phyloP scores from a whole-genome alignment of 352 stramenopile genomes.

The Phytophthora tubulina region DNA sequence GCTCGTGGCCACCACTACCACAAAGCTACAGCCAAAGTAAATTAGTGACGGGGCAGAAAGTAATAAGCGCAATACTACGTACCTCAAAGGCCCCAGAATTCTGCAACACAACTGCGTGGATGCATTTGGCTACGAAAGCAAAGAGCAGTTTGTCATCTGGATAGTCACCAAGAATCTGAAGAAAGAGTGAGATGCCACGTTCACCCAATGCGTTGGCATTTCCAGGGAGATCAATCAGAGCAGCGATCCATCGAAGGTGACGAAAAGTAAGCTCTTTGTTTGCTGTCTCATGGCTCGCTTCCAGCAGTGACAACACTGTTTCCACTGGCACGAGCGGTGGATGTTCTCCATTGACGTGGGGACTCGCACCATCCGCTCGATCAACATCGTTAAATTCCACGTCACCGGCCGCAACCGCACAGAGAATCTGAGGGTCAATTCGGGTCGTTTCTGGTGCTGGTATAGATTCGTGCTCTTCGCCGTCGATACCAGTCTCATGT shows the following conservation, averaged over 20 bases:
- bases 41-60: not conserved
- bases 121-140: conserved; percentile 57
- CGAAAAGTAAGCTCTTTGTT: conserved; percentile 49
- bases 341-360: conserved; percentile 20
- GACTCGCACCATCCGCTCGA: not conserved
- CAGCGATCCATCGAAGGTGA: conserved; percentile 60
- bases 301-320: conserved; percentile 45
- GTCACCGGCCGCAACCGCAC: conserved; percentile 22
- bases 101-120: conserved; percentile 48
- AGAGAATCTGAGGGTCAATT: conserved; percentile 39
- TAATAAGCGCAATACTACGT: not conserved
- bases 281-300: conserved; percentile 21
- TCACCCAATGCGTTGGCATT: conserved; percentile 62
- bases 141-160: conserved; percentile 42
- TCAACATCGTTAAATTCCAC: conserved; percentile 2
- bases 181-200: conserved; percentile 32
- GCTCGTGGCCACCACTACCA: conserved; percentile 41
- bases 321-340: conserved; percentile 50
- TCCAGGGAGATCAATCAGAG: conserved; percentile 46
- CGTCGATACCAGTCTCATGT: not conserved
- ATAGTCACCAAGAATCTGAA: conserved; percentile 44
- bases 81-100: conserved; percentile 58
- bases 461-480: not conserved
- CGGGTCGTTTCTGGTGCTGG: not conserved
- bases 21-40: conserved; percentile 38